These are phyloP conservation scores for Arthrobotrys sinensis DNA, from an alignment of 2,329 filamentous ascomycete genomes.

Conservation along the genomic window DNA sequence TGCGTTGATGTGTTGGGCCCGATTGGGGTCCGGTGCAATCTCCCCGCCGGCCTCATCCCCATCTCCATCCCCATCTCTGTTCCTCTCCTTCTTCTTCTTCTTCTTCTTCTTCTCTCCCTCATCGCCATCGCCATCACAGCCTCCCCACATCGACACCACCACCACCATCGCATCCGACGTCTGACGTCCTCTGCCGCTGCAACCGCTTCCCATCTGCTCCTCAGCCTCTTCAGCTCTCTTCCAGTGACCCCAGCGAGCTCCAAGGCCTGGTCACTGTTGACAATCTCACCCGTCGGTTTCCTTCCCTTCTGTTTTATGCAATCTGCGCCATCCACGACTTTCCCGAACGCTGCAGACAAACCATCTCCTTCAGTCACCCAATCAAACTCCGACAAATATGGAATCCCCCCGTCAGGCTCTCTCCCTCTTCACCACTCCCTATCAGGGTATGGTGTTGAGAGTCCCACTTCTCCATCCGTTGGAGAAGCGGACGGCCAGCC, in stretches of 20 bases:
- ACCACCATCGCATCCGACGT: constrained; percentile 12
- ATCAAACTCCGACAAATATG: constrained; percentile 51
- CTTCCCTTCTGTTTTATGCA: constrained; percentile 59
- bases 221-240: constrained; percentile 1
- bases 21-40: constrained; percentile 9
- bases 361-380: constrained; percentile 14
- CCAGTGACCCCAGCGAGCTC: constrained; percentile 58
- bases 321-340: constrained; percentile 53
- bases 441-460: constrained; percentile 33
- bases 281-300: constrained; percentile 5
- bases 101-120: neutral
- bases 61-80: neutral
- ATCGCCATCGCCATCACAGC: neutral
- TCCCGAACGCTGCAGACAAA: constrained; percentile 14
- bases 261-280: constrained; percentile 58
- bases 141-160: neutral
- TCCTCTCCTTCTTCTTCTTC: neutral
- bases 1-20: constrained; percentile 37
- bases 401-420: constrained; percentile 35
- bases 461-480: neutral
- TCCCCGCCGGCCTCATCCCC: constrained; percentile 22
- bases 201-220: neutral
- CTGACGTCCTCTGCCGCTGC: neutral
- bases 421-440: constrained; percentile 41
- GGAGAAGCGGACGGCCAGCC: constrained; percentile 1